These are phyloP conservation scores for Leucosporidium yakuticum DNA, from an alignment of 768 basidiomycete genomes.

Conservation along the genomic window DNA sequence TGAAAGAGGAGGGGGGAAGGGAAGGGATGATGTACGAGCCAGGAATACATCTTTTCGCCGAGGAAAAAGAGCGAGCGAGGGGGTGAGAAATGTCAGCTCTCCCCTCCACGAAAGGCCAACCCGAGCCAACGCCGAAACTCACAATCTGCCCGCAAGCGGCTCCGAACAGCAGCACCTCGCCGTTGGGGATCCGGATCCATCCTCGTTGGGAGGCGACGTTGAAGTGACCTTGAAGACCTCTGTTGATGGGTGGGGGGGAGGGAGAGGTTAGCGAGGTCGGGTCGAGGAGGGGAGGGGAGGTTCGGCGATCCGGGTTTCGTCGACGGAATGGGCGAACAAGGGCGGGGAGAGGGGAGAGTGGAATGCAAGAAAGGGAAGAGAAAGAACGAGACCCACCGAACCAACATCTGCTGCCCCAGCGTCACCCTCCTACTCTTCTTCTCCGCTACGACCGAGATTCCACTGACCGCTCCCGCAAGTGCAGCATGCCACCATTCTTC, in stretches of 20 bases:
- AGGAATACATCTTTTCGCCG: slow-evolving; percentile 29
- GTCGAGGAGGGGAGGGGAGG: too few relatives aligned
- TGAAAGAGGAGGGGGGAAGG: background rate
- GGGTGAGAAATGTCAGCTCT: slow-evolving; percentile 4
- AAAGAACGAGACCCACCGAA: slow-evolving; percentile 56
- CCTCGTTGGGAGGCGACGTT: slow-evolving; percentile 66
- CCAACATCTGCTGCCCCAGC: slow-evolving; percentile 82
- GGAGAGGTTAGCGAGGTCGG: too few relatives aligned
- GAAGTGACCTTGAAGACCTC: slow-evolving; percentile 84
- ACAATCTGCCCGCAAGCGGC: slow-evolving; percentile 75
- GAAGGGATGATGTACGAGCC: slow-evolving; percentile 21
- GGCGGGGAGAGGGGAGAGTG: background rate
- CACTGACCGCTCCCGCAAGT: slow-evolving; percentile 68
- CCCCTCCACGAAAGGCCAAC: too few relatives aligned
- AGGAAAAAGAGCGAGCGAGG: background rate
- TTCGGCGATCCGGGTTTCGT: too few relatives aligned
- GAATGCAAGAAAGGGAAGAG: too few relatives aligned
- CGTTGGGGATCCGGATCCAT: slow-evolving; percentile 69
- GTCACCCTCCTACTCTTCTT: slow-evolving; percentile 58
- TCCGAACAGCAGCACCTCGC: slow-evolving; percentile 73
- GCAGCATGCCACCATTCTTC: slow-evolving; percentile 65
- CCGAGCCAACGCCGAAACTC: slow-evolving; percentile 59
- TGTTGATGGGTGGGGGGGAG: slow-evolving; percentile 42
- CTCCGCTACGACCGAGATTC: slow-evolving; percentile 71
- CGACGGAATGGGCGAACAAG: background rate